Conservation (phyloP, 164 flowering plant species). For the Buxus sempervirens region DNA sequence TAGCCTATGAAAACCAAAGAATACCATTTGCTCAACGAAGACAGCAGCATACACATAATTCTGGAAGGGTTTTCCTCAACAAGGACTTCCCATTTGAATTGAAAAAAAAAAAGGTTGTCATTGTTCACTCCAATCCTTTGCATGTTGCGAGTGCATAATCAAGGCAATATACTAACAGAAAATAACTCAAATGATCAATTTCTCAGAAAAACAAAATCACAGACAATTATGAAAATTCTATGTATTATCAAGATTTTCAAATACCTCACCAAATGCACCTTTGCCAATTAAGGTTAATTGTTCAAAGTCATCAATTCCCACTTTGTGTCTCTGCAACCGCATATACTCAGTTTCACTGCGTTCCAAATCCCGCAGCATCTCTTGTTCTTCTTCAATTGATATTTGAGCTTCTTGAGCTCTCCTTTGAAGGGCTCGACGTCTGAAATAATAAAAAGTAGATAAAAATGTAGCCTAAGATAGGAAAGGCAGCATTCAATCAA, state of each 20-base stretch:
- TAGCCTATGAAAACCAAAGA: no score
- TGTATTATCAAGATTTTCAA: not conserved
- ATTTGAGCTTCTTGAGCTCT: constrained; percentile 68
- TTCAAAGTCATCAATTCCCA: constrained; percentile 91
- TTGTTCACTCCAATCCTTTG: not conserved
- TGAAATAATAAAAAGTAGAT: constrained; percentile 22
- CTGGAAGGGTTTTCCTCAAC: no score
- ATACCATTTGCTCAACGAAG: no score
- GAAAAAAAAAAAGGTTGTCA: not conserved
- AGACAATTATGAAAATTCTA: not conserved
- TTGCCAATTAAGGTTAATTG: constrained; percentile 71
- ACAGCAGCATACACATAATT: no score
- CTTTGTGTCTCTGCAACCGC: constrained; percentile 83
- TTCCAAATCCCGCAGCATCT: constrained; percentile 78
- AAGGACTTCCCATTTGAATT: no score
- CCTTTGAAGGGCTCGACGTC: constrained; percentile 63
- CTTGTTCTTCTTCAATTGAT: constrained; percentile 67
- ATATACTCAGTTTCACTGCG: constrained; percentile 77
- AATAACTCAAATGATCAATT: not conserved
- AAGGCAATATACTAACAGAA: not conserved
- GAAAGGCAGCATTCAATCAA: not conserved
- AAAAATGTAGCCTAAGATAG: not conserved
- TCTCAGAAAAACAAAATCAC: not conserved
- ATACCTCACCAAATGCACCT: constrained; percentile 93
- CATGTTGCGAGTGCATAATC: not conserved